Evolutionary conservation across 345 rosid genomes (phyloP), one percentile per base, ranked within the genome.

Genomic region (Cardamine occulta): DNA sequence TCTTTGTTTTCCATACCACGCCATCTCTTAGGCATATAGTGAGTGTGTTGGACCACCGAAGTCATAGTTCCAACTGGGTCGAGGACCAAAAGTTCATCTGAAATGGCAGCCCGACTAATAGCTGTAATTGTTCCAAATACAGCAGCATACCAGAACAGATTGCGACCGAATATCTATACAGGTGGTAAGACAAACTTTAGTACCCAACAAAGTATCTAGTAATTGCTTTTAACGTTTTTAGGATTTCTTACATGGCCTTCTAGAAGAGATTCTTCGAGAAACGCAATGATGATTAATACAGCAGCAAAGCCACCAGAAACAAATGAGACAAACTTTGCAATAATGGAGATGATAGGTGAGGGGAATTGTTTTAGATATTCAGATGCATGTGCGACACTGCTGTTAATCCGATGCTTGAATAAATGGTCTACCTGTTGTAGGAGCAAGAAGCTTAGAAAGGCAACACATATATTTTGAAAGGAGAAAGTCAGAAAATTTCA

Each of bases 251-350:
- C 99, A 86, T 96, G 98, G 77, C 97, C 99, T 73, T 96, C 99
- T 13, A 96, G 88, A 55, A 96, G 86, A 79, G 98, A 93, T 88
- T 96, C 99, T 85, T 96, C 98, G 45, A 93, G 86, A 82, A 96
- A 88, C 35, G 96, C 99, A 82, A 96, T 96, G 84, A 96, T 96
- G 84, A 93, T 84, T 73, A 96, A 80, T 37, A 96, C 83, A 63
- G 99, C 99, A 70, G 95, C 97, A 82, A 96, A 96, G 64, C 99
- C 99, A 51, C 99, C 99, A 68, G 91, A 89, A 42, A 96, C 96
- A 78, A 96, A 96, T 7, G 98, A 89, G 75, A 96, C 88, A 42
- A 96, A 96, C 82, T 96, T 96, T 28, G 99, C 96, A 9, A 93
- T 72, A 29, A 91, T 87, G 64, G 96, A 88, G 82, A 96, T 87